A percentile compares a stretch with the other conserved stretches of the same genome.
phyloP scores from a whole-genome alignment of 805 yeast species.

The Wickerhamiella qilinensis region DNA sequence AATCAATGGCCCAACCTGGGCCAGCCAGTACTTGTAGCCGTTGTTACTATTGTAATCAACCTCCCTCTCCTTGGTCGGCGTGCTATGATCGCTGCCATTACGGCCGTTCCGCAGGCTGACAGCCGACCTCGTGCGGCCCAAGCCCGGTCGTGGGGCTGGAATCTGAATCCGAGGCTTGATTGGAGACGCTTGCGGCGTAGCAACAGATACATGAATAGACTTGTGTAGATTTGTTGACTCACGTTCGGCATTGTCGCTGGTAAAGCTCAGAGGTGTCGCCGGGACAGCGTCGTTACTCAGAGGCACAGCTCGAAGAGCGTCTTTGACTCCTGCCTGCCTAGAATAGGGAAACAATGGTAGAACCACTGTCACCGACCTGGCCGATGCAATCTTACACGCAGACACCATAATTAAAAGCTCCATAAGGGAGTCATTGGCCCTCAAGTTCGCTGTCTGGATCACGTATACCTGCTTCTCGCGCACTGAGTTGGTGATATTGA shows the following conservation, averaged over 20 bases:
- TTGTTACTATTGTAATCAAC: conserved; percentile 1
- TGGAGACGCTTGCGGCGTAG: neutral
- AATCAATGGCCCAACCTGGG: conserved; percentile 83
- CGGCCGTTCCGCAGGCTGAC: neutral
- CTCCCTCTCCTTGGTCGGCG: neutral
- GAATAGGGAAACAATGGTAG: conserved; percentile 90
- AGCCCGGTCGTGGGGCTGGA: neutral
- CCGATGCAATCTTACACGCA: conserved; percentile 89
- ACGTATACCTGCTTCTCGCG: conserved; percentile 93
- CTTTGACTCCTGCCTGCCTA: conserved; percentile 89
- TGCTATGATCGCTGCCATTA: neutral
- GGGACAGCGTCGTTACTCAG: neutral
- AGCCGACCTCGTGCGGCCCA: neutral
- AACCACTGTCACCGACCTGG: conserved; percentile 76
- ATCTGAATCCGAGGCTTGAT: neutral
- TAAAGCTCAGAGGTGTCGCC: neutral
- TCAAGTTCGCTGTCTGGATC: conserved; percentile 73
- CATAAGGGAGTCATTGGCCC: conserved; percentile 73
- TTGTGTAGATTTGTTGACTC: neutral
- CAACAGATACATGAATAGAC: neutral
- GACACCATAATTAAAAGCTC: conserved; percentile 70
- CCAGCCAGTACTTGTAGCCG: conserved; percentile 87
- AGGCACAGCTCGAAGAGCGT: conserved; percentile 24
- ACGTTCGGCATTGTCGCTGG: neutral
- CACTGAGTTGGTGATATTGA: conserved; percentile 72